Evolutionary conservation across 73 alveolate genomes (phyloP), one percentile per base, ranked within the genome.

Genomic region (Durusdinium trenchii): DNA sequence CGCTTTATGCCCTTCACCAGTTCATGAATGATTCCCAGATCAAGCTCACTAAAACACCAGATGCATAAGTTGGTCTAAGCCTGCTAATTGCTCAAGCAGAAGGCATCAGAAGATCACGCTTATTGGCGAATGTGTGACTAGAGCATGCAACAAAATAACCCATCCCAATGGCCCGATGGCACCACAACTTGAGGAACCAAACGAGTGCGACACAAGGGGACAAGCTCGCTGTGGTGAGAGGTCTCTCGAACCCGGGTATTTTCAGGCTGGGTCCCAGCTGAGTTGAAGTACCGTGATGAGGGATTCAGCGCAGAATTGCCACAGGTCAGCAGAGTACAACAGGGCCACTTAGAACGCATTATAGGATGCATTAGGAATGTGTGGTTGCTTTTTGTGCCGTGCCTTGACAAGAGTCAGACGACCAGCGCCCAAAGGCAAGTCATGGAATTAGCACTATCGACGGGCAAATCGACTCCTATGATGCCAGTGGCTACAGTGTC

Each of bases 401-500:
- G n/a, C n/a, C n/a, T 54, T 54, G 64, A 54, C 28, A 20, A 54
- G 64, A 54, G 20, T 20, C 64, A 54, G 64, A 20, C 64, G 64
- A 54, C 9, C 52, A 5, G 48, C 48, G 38, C 48, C 40, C 86
- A 4, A 50, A 89, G 96, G 96, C 61, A n/a, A 45, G 36, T 51
- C 96, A 90, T 35, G 76, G 87, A 26, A 90, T 90, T 12, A 10
- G 76, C 75, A 6, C 30, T 30, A 64, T 90, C 54, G 42, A 75
- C n/a, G 97, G 97, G 46, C 45, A 30, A 18, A 36, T 90, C 46
- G 38, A 71, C 3, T 4, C 83, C 60, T 90, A 90, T 14, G 97
- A 90, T 90, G 87, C 87, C 46, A 90, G 97, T 38, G 97, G 97
- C 45, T 90, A 90, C 54, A 90, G 97, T 57, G 97, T 90, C 40